A percentile compares a stretch with the other conserved stretches of the same genome.
Evolutionary conservation across 805 yeast genomes (phyloP).

Genomic region (Starmerella apis): DNA sequence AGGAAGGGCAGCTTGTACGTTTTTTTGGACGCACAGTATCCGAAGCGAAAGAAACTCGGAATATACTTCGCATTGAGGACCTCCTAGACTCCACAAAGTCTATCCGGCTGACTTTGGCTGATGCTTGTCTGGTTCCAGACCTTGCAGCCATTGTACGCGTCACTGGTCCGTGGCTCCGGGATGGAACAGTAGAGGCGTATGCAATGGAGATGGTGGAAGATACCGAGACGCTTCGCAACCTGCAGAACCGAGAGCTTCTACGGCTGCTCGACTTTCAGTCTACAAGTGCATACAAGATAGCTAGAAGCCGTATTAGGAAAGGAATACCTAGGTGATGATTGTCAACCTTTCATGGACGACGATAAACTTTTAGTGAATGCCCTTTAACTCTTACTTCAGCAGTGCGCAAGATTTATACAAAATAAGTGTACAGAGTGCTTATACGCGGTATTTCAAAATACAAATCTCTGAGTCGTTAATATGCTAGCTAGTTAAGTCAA

Average conservation of each 20-base stretch:
- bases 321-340: too few relatives aligned
- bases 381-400: too few relatives aligned
- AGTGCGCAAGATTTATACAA: too few relatives aligned
- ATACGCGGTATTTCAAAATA: too few relatives aligned
- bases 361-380: too few relatives aligned
- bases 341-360: too few relatives aligned
- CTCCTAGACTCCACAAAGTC: not conserved
- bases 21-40: not conserved
- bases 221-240: not conserved
- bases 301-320: too few relatives aligned
- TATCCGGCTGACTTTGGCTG: not conserved
- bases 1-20: not conserved
- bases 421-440: too few relatives aligned
- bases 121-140: not conserved
- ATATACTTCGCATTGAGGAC: not conserved
- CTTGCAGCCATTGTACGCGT: not conserved
- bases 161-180: not conserved
- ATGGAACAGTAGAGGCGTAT: not conserved
- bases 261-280: not conserved
- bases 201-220: not conserved
- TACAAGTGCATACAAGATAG: not conserved
- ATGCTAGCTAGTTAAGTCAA: too few relatives aligned
- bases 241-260: not conserved
- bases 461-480: too few relatives aligned
- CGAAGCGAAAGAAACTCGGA: not conserved